Conservation (phyloP, 2,329 filamentous ascomycete genomes). For the Fusarium napiforme region DNA sequence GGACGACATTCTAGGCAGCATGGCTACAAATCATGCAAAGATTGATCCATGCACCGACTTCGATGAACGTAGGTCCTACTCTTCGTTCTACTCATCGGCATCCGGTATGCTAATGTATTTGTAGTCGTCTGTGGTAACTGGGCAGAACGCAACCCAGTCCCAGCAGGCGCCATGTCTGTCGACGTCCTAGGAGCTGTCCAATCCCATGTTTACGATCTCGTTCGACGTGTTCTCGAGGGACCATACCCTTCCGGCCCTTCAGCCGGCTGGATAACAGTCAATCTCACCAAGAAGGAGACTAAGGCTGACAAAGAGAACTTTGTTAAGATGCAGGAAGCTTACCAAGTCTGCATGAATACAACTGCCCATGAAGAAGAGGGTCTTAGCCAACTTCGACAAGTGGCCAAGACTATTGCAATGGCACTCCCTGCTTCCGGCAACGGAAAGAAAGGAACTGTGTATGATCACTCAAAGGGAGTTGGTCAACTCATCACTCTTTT, state of each 20-base stretch:
- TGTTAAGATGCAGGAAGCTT: slow-evolving; percentile 70
- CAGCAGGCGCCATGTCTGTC: not conserved
- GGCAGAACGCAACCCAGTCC: not conserved
- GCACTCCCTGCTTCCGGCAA: not conserved
- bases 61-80: not conserved
- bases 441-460: not conserved
- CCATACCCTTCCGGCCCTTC: slow-evolving; percentile 68
- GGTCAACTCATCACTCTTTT: slow-evolving; percentile 4
- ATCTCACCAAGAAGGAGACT: slow-evolving; percentile 48
- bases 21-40: not conserved
- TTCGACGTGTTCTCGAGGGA: slow-evolving; percentile 43
- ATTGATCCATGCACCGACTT: slow-evolving; percentile 3
- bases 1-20: not conserved
- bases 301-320: slow-evolving; percentile 70
- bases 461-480: slow-evolving; percentile 2
- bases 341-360: slow-evolving; percentile 74
- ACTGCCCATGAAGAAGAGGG: slow-evolving; percentile 65
- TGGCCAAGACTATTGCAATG: slow-evolving; percentile 55
- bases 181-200: not conserved
- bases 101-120: rapidly evolving
- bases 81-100: rapidly evolving
- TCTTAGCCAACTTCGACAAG: slow-evolving; percentile 63
- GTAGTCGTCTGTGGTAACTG: not conserved
- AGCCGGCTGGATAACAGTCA: slow-evolving; percentile 26
- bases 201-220: not conserved